Evolutionary conservation across 2,329 filamentous ascomycete genomes (phyloP).

Genomic region (Pseudomassariella vexata): DNA sequence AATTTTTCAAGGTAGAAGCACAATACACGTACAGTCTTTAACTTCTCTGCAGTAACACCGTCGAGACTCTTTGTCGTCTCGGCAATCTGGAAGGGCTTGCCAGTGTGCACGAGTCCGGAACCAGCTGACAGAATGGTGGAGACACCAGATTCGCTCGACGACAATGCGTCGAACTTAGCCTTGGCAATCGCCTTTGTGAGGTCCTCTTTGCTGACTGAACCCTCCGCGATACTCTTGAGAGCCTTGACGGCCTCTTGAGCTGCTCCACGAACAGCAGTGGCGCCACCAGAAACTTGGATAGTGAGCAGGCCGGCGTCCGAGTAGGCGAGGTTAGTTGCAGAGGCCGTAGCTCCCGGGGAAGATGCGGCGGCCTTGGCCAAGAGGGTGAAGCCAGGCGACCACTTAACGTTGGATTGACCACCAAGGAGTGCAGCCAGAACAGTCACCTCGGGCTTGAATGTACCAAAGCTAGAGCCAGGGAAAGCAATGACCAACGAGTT

Average conservation of each 20-base stretch:
- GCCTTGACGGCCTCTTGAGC: constrained; percentile 73
- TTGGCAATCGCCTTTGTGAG: constrained; percentile 86
- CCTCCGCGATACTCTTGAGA: constrained; percentile 74
- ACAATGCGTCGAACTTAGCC: constrained; percentile 88
- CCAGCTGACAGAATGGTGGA: constrained; percentile 79
- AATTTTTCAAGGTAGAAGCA: constrained; percentile 2
- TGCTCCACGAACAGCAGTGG: constrained; percentile 65
- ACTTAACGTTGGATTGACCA: constrained; percentile 89
- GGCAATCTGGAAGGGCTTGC: constrained; percentile 78
- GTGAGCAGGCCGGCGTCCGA: constrained; percentile 90
- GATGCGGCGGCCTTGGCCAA: constrained; percentile 72
- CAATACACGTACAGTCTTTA: constrained; percentile 68
- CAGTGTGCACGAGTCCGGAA: constrained; percentile 72
- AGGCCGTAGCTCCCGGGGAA: constrained; percentile 60
- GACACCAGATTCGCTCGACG: constrained; percentile 71
- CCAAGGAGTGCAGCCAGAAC: constrained; percentile 87
- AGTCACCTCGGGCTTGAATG: constrained; percentile 83
- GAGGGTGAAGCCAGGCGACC: constrained; percentile 87
- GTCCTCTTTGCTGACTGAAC: constrained; percentile 74
- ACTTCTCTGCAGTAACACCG: constrained; percentile 72
- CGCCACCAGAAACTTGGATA: constrained; percentile 73
- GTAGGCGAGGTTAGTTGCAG: constrained; percentile 76
- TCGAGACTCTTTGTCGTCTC: constrained; percentile 75
- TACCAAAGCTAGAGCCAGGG: constrained; percentile 75
- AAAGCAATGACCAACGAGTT: constrained; percentile 89